Conservation (phyloP, 331 rosid genomes). For the Saraca asoca region DNA sequence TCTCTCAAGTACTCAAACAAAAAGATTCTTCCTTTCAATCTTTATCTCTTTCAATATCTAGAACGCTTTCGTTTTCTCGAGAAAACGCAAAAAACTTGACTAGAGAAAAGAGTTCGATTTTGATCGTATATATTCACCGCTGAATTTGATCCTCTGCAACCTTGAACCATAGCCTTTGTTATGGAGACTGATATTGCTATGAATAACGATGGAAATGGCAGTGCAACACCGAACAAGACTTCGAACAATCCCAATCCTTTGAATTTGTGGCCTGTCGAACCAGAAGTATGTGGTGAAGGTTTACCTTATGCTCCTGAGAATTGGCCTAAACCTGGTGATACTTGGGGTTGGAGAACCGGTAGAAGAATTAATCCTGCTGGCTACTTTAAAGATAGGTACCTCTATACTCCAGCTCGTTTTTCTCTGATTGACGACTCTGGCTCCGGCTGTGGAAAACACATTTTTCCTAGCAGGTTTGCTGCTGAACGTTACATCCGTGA, state of each 20-base stretch:
- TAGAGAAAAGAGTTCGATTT: no score
- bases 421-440: neutral
- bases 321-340: slow-evolving; percentile 78
- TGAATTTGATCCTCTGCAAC: neutral
- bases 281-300: slow-evolving; percentile 60
- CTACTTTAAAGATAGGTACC: slow-evolving; percentile 68
- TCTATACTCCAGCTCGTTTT: slow-evolving; percentile 65
- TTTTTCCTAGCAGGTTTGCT: slow-evolving; percentile 75
- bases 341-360: slow-evolving; percentile 76
- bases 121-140: neutral
- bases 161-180: neutral
- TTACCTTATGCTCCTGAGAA: slow-evolving; percentile 75
- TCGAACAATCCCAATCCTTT: no score
- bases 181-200: slow-evolving; percentile 25
- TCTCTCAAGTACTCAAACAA: no score
- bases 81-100: no score
- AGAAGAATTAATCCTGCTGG: slow-evolving; percentile 55
- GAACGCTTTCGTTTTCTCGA: no score
- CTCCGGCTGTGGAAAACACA: slow-evolving; percentile 26
- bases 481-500: slow-evolving; percentile 57
- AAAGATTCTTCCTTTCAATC: no score
- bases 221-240: no score
- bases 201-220: neutral
- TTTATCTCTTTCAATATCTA: no score
- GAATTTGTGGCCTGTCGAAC: slow-evolving; percentile 42